Evolutionary conservation across 495 filamentous ascomycete genomes (phyloP).

Genomic region (Penicillium turbatum): DNA sequence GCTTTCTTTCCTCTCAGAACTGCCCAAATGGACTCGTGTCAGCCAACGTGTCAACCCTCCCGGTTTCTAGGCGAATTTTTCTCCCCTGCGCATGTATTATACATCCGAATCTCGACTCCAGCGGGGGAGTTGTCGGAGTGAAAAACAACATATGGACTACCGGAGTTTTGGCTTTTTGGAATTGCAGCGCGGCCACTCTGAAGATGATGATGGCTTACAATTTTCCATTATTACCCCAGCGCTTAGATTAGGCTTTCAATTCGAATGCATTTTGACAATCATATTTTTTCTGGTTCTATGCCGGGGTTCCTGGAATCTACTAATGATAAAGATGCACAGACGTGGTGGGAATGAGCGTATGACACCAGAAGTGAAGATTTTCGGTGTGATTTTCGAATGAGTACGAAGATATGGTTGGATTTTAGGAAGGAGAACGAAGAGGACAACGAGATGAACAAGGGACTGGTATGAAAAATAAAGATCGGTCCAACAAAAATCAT

Average conservation of each 20-base stretch:
- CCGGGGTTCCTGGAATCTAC: constrained; percentile 1
- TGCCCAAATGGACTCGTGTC: constrained; percentile 95
- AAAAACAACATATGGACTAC: constrained; percentile 27
- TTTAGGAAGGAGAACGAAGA: no score
- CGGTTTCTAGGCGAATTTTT: constrained; percentile 62
- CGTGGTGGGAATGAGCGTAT: constrained; percentile 15
- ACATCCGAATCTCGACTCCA: constrained; percentile 17
- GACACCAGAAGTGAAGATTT: constrained; percentile 7
- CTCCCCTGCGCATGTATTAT: constrained; percentile 31
- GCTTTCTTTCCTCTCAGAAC: constrained; percentile 47
- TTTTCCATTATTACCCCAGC: constrained; percentile 27
- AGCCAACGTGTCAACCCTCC: constrained; percentile 90
- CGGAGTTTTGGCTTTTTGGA: constrained; percentile 41
- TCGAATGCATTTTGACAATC: constrained; percentile 15
- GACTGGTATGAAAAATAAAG: not conserved
- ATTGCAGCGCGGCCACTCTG: constrained; percentile 18
- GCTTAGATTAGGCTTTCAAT: constrained; percentile 23
- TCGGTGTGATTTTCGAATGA: constrained; percentile 7
- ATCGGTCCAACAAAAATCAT: not conserved
- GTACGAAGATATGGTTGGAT: not conserved
- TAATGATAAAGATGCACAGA: constrained; percentile 13
- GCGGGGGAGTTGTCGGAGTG: constrained; percentile 9
- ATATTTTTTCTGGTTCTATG: not conserved
- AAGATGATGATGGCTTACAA: constrained; percentile 22
- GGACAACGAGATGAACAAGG: not conserved